Evolutionary conservation across 371 early-diverging fungal genomes (phyloP).

Genomic region (Mortierella sp.): DNA sequence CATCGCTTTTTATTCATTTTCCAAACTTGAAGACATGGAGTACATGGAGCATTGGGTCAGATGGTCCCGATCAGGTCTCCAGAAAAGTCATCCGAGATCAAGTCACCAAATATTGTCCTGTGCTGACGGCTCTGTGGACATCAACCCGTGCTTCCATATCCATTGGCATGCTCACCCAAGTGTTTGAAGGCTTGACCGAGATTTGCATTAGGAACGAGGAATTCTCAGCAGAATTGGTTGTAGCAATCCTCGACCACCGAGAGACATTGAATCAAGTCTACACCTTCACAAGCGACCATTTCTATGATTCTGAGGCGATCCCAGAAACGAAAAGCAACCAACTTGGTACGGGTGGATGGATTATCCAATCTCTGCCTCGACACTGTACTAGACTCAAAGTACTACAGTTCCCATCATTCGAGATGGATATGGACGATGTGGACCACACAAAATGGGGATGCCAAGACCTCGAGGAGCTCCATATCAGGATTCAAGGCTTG

Average conservation of each 20-base stretch:
- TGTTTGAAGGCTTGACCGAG: not conserved
- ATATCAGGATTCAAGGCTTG: not conserved
- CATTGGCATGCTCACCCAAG: not conserved
- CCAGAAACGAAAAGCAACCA: not conserved
- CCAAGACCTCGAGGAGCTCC: not conserved
- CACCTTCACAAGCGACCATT: not conserved
- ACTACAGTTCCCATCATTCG: not conserved
- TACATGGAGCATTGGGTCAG: not conserved
- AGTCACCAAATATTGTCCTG: not conserved
- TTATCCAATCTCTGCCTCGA: not conserved
- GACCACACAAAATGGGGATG: not conserved
- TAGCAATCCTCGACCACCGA: constrained; percentile 3
- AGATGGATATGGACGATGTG: constrained; percentile 3
- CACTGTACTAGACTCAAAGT: not conserved
- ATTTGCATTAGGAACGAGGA: not conserved
- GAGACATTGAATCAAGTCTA: not conserved
- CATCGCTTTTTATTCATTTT: constrained; percentile 6
- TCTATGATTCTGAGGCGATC: not conserved
- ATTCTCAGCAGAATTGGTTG: not conserved
- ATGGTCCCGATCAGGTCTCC: too few species aligned
- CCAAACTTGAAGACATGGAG: not conserved
- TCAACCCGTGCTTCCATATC: not conserved
- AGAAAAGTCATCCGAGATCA: constrained; percentile 4
- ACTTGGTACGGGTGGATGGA: not conserved
- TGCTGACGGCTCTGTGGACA: not conserved